Percentiles rank a stretch among this genome's conserved stretches.
These are phyloP conservation scores for Linaria vulgaris DNA, from an alignment of 257 asterid genomes.

Conservation along the genomic window DNA sequence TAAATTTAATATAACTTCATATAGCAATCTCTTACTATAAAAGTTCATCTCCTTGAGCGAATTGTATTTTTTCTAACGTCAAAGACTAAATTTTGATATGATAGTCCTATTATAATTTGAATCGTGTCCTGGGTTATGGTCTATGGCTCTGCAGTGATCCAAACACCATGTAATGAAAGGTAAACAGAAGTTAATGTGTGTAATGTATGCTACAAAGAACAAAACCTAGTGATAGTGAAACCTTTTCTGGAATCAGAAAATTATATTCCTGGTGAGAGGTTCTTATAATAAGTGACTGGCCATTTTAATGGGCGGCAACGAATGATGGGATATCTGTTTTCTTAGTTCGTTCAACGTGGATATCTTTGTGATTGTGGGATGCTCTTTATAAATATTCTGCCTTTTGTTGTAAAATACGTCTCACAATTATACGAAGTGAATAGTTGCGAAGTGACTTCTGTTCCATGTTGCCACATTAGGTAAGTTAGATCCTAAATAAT, in stretches of 20 bases:
- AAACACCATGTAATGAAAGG: not conserved
- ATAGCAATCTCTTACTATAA: slow-evolving; percentile 20
- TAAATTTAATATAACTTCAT: slow-evolving; percentile 19
- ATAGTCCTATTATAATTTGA: too few relatives aligned
- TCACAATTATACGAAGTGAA: slow-evolving; percentile 3
- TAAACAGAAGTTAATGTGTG: too few relatives aligned
- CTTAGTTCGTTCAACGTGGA: not conserved
- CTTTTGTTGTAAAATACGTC: slow-evolving; percentile 17
- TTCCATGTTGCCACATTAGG: not conserved
- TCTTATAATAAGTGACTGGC: slow-evolving; percentile 17
- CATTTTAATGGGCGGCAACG: slow-evolving; percentile 18
- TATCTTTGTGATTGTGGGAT: slow-evolving; percentile 18
- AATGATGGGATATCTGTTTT: slow-evolving; percentile 8
- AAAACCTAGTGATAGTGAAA: slow-evolving; percentile 20
- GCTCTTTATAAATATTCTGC: slow-evolving; percentile 14
- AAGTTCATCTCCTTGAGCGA: not conserved
- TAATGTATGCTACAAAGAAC: slow-evolving; percentile 3
- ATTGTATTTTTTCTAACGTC: too few relatives aligned
- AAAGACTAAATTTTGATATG: too few relatives aligned
- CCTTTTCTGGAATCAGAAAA: slow-evolving; percentile 4
- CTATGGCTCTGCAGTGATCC: not conserved
- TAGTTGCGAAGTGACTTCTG: not conserved
- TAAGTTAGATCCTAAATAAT: too few relatives aligned
- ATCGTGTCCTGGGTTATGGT: not conserved
- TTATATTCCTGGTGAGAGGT: slow-evolving; percentile 15